Evolutionary conservation across 257 asterid species (phyloP), one percentile per base, ranked within the genome.

Genomic region (Fraxinus quadrangulata): DNA sequence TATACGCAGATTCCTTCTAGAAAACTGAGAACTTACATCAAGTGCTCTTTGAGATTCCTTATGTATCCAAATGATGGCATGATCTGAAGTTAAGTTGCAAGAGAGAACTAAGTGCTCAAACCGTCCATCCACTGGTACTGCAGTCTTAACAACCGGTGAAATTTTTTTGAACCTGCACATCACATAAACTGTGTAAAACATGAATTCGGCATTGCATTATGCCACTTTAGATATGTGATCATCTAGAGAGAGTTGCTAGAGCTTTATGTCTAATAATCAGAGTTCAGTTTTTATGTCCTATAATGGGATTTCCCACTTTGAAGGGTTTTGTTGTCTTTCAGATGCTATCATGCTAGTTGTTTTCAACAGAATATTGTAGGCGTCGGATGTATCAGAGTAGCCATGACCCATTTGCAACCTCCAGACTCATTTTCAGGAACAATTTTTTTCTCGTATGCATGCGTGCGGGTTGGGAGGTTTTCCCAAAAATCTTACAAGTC

Each of bases 51-150:
- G 90, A 11, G 98, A 93, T 84, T 96, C 99, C 78, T 76, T 81
- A 79, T 90, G 81, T 83, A 96, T 90, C 87, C 89, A 89, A 68
- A 88, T 81, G 79, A 96, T 91, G 63, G 90, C 88, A 69, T 96
- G 99, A 77, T 96, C 99, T 12, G 94, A 85, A 23, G 98, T 96
- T 79, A 74, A 70, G 85, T 96, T 92, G 87, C 94, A 89, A 59
- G 99, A 96, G 37, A 96, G 92, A 75, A 93, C 99, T 12, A 96
- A 90, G 91, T 92, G 99, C 84, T 96, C 99, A 79, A 93, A 96
- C 79, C 99, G 88, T 39, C 99, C 99, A 54, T 96, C 99, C 78
- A 96, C 99, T 3, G 97, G 99, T 79, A 96, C 95, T 3, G 99
- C 97, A 54, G 99, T 96, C 84, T 86, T 89, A 61, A 96, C 98